A percentile compares a stretch with the other conserved stretches of the same genome.
Conservation (phyloP, 1,284 basidiomycete species). For the Tilletia horrida region DNA sequence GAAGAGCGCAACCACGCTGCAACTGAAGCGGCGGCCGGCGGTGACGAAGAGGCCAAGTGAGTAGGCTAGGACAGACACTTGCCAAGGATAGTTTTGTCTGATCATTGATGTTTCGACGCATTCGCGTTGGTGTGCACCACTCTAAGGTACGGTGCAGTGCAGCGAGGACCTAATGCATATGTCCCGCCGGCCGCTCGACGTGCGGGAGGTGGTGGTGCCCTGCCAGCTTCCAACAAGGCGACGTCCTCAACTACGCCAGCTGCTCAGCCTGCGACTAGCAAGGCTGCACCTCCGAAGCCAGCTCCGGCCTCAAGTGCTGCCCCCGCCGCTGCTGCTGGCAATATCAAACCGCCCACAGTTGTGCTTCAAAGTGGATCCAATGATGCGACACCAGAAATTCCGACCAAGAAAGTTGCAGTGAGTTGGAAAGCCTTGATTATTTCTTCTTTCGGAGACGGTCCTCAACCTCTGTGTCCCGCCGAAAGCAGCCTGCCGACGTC, state of each 20-base stretch:
- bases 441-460: background rate
- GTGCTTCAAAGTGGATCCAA: conserved; percentile 1
- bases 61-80: conserved; percentile 39
- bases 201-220: conserved; percentile 41
- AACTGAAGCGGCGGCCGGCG: conserved; percentile 65
- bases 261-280: background rate
- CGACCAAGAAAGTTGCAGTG: background rate
- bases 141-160: conserved; percentile 82
- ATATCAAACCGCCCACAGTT: conserved; percentile 8
- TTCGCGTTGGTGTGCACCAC: too few relatives aligned
- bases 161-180: conserved; percentile 82
- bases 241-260: background rate
- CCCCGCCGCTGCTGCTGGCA: conserved; percentile 22
- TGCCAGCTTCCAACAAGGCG: background rate
- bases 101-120: too few relatives aligned
- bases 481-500: conserved; percentile 14
- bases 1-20: conserved; percentile 73
- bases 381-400: background rate
- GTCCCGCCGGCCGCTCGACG: conserved; percentile 80
- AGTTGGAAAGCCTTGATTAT: background rate
- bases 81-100: conserved; percentile 7
- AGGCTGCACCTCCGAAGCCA: conserved; percentile 17
- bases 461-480: background rate
- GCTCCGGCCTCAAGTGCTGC: conserved; percentile 41
- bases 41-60: conserved; percentile 92